These are phyloP conservation scores for Fistulinella cinereoalba DNA, from an alignment of 1,284 basidiomycete genomes.

Conservation along the genomic window DNA sequence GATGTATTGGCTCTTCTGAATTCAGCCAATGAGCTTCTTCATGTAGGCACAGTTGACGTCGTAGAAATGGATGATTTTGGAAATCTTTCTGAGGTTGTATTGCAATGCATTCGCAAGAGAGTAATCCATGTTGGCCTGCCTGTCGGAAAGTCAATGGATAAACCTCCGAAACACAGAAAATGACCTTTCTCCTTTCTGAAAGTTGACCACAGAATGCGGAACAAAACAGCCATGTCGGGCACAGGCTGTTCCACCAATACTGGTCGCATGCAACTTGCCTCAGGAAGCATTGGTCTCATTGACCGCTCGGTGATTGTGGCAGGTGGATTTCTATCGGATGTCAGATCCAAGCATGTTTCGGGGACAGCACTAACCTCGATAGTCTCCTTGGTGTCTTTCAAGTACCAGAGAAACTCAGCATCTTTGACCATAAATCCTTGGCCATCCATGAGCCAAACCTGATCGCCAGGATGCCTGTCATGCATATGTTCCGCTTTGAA, in stretches of 20 bases:
- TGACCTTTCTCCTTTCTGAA: constrained; percentile 3
- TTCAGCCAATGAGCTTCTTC: not conserved
- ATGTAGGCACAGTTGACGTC: constrained; percentile 14
- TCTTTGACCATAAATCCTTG: constrained; percentile 4
- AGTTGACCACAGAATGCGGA: constrained; percentile 11
- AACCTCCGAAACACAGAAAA: no score
- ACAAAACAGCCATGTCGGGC: constrained; percentile 18
- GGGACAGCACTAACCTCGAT: not conserved
- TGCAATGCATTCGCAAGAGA: constrained; percentile 7
- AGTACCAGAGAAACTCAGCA: not conserved
- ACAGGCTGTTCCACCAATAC: constrained; percentile 19
- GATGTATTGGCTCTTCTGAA: no score
- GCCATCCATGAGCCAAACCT: constrained; percentile 14
- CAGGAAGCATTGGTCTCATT: constrained; percentile 2
- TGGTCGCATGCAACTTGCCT: constrained; percentile 7
- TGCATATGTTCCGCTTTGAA: constrained; percentile 13
- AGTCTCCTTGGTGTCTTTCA: not conserved
- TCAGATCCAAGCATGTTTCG: not conserved
- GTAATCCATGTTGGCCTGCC: constrained; percentile 26
- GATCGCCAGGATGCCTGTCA: not conserved
- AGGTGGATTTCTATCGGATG: not conserved
- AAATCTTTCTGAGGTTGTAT: not conserved
- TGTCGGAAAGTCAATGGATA: constrained; percentile 3
- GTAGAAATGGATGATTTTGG: constrained; percentile 2
- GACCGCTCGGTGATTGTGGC: constrained; percentile 10